Base-by-base conservation (phyloP, 2,329 filamentous ascomycete genomes). In the Elsinoe perseae region DNA sequence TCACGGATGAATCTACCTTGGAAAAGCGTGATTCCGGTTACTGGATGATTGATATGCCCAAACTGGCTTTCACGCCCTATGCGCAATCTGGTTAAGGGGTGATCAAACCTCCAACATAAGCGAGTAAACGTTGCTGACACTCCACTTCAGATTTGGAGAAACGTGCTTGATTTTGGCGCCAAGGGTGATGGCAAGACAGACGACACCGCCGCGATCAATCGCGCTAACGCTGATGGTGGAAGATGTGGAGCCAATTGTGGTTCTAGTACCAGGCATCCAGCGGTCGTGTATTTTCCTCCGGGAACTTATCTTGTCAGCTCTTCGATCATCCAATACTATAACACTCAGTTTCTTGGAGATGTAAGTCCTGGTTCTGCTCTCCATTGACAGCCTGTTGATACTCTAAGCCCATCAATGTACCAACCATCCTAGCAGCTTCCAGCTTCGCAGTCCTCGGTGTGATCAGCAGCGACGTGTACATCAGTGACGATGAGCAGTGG, bases 151-250 rank as follows among this genome's bases (percentile, higher is more conserved):
- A n/a, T n/a, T n/a, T n/a, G n/a, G n/a, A n/a, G n/a, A n/a, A n/a
- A n/a, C n/a, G n/a, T n/a, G n/a, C n/a, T n/a, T n/a, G n/a, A n/a
- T n/a, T n/a, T n/a, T n/a, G 28, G 28, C 12, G 28, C 28, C 28
- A 30, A 63, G 23, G 81, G 81, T 50, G 75, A 84, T 64, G 81
- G 80, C 9, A 66, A 67, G 1, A 77, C 78, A 0, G 82, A 84
- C 64, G 81, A 84, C 62, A 85, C 83, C 2, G 69, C 71, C 2
- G 80, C 80, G 1, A 73, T 86, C 12, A 80, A 86, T 64, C 67
- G 63, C 1, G 76, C 78, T 14, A 76, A 86, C 4, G 44, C 44
- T 6, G 44, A 18, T 4, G 44, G n/a, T 3, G 16, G 30, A 10
- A 10, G 8, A 4, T 50, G 44, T 34, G 44, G 44, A 8, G 25